Evolutionary conservation across 495 filamentous ascomycete species (phyloP).

Genomic region (Aspergillus conjunctus): DNA sequence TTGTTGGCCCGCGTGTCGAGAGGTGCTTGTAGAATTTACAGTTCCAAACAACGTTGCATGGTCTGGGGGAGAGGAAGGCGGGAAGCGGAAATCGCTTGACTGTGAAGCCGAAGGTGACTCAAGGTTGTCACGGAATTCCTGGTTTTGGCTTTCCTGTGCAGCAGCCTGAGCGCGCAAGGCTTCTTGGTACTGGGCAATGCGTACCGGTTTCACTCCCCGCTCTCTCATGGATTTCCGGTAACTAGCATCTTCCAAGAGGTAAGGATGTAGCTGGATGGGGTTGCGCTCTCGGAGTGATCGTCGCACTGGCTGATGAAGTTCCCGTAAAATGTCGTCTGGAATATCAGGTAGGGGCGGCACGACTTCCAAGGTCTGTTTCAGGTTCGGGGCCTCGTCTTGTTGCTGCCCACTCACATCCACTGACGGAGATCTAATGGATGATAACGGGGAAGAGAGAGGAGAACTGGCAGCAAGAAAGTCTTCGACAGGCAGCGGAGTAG

Average conservation of each 20-base stretch:
- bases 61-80: constrained; percentile 28
- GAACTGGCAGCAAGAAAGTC: constrained; percentile 34
- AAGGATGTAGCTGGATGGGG: constrained; percentile 75
- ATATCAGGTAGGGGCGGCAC: constrained; percentile 32
- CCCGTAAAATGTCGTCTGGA: constrained; percentile 34
- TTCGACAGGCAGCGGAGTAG: constrained; percentile 3
- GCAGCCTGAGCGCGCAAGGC: not conserved
- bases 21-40: not conserved
- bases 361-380: constrained; percentile 23
- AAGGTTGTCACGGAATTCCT: constrained; percentile 33
- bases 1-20: not conserved
- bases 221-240: constrained; percentile 63
- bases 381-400: constrained; percentile 10
- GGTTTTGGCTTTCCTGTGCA: constrained; percentile 56
- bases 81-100: constrained; percentile 19
- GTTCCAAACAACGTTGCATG: constrained; percentile 6
- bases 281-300: constrained; percentile 66
- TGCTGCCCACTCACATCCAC: constrained; percentile 2
- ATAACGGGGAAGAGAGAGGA: constrained; percentile 47
- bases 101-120: constrained; percentile 40
- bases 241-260: constrained; percentile 66
- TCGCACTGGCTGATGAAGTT: constrained; percentile 36
- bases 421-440: constrained; percentile 27
- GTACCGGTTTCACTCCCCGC: constrained; percentile 64
- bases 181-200: constrained; percentile 39